Evolutionary conservation across 1,284 basidiomycete genomes (phyloP).

Genomic region (Puccinia coronata): DNA sequence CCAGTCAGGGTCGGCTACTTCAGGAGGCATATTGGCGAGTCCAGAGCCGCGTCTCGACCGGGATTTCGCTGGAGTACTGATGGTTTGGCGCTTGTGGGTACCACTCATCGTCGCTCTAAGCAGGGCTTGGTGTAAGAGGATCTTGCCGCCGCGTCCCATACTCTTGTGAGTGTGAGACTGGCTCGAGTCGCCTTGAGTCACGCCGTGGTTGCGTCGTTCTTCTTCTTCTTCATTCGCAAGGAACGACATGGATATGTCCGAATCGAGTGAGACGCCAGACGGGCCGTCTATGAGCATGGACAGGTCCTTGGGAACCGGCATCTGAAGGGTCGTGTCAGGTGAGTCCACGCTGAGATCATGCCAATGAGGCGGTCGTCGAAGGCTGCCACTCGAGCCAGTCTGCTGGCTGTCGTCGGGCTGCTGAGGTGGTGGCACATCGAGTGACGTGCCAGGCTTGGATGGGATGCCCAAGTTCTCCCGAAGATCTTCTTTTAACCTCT

Average conservation of each 20-base stretch:
- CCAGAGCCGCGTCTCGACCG: neutral
- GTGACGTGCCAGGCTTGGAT: neutral
- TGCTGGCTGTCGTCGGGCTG: conserved; percentile 18
- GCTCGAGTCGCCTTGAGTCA: neutral
- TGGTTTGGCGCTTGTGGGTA: conserved; percentile 32
- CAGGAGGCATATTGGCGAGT: conserved; percentile 11
- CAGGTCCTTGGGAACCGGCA: conserved; percentile 29
- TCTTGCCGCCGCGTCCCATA: neutral
- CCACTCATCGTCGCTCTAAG: conserved; percentile 28
- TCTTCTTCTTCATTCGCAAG: neutral
- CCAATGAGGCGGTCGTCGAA: conserved; percentile 32
- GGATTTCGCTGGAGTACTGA: conserved; percentile 30
- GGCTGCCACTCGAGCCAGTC: conserved; percentile 30
- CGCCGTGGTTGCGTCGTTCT: neutral
- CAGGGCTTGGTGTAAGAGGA: conserved; percentile 45
- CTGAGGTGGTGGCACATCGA: neutral
- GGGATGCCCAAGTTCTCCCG: conserved; percentile 11
- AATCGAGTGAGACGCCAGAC: conserved; percentile 31
- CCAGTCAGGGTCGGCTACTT: conserved; percentile 53
- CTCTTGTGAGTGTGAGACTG: neutral
- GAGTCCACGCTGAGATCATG: conserved; percentile 47
- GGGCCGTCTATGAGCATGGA: conserved; percentile 26
- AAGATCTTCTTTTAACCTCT: conserved; percentile 27
- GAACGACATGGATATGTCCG: conserved; percentile 27
- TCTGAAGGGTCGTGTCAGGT: conserved; percentile 31